Conservation (phyloP, 2,329 filamentous ascomycete species). For the Penicillium sp. region DNA sequence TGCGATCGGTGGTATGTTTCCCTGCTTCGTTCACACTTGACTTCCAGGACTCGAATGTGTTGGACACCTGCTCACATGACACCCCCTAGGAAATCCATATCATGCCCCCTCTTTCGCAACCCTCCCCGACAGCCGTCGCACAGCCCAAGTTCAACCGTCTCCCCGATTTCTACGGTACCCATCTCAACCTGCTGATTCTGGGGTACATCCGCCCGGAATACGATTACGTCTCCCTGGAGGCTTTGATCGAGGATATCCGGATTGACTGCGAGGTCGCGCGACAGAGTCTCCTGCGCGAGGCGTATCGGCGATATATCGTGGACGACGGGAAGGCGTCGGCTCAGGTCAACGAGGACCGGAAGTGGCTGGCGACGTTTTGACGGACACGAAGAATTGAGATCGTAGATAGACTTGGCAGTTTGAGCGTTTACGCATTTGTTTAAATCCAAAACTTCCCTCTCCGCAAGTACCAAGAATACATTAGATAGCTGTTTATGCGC, state of each 20-base stretch:
- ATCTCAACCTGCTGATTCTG: slow-evolving; percentile 76
- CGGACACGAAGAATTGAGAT: not conserved
- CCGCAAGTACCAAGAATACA: not conserved
- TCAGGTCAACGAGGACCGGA: slow-evolving; percentile 32
- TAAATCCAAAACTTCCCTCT: not conserved
- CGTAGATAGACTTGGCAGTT: not conserved
- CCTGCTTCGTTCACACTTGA: not conserved
- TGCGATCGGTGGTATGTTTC: slow-evolving; percentile 66
- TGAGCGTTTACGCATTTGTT: slow-evolving; percentile 1
- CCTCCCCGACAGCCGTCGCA: slow-evolving; percentile 35
- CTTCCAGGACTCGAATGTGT: not conserved
- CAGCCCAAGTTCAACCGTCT: slow-evolving; percentile 41
- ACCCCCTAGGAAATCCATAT: slow-evolving; percentile 73
- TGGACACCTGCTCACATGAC: not conserved
- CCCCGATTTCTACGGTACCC: slow-evolving; percentile 80
- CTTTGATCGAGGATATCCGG: slow-evolving; percentile 82
- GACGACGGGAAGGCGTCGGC: slow-evolving; percentile 32
- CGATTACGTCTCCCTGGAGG: slow-evolving; percentile 83
- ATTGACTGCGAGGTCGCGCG: slow-evolving; percentile 83
- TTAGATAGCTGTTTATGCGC: not conserved
- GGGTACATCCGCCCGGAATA: slow-evolving; percentile 88
- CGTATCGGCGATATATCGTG: slow-evolving; percentile 54
- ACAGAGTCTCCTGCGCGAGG: slow-evolving; percentile 67
- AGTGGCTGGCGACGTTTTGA: slow-evolving; percentile 39
- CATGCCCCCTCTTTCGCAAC: slow-evolving; percentile 66